Base-by-base conservation (phyloP, 768 basidiomycete genomes). In the Boletus rex-veris region DNA sequence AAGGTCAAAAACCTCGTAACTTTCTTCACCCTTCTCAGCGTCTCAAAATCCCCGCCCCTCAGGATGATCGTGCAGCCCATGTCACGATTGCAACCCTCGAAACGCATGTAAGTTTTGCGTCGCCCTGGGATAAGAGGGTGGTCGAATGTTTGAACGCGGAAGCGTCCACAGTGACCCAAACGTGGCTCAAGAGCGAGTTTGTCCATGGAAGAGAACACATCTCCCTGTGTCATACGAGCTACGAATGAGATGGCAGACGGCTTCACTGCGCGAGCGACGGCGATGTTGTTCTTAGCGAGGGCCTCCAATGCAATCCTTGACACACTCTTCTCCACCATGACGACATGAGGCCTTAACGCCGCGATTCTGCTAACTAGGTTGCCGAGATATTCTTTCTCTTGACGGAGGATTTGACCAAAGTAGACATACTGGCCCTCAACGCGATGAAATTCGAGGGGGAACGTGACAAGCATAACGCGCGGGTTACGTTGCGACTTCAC, bases 91-190 rank as follows among this genome's bases (percentile, higher is more conserved):
- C 95, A 97, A 2, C 96, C 96, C 71, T 99, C 97, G 64, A 99
- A 98, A 1, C 97, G 87, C 92, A 99, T 94, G 65, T 92, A 90
- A 0, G 96, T 92, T 76, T 99, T 99, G 52, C 97, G 80, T 16
- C 81, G 81, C 18, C 93, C 94, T n/a, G 95, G 93, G 39, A 98
- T 99, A 38, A 95, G 77, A 12, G 83, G 80, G 70, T 99, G 95
- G 58, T 98, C 96, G 67, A 89, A 98, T 0, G 97, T 97, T 70
- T 97, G 93, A 7, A 98, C 80, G 33, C 85, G 80, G 70, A 92
- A 96, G 18, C 82, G 81, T 7, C 82, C 74, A 65, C 95, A 98
- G 62, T 96, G 88, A 3, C 96, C 96, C 21, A 98, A 73, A 35
- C 85, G 85, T 7, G 95, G 92, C 65, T 96, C 92, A 54, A 92